Evolutionary conservation across 257 asterid species (phyloP).

Genomic region (Thymus mandschuricus): DNA sequence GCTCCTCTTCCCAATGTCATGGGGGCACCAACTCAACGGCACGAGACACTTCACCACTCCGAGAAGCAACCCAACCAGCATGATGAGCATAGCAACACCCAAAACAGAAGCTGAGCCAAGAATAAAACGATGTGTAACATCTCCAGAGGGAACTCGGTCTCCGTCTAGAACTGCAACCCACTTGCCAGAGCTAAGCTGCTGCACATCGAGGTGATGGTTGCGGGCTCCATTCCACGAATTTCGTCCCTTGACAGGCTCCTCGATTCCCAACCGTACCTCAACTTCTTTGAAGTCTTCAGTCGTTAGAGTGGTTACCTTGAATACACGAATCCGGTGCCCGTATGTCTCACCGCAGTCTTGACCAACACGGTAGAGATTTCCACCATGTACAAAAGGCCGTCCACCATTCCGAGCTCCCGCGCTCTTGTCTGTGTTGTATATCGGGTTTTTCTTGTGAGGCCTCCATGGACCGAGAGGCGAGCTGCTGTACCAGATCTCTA

Average conservation of each 20-base stretch:
- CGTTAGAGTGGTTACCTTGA: constrained; percentile 64
- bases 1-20: constrained; percentile 76
- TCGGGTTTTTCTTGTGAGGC: constrained; percentile 82
- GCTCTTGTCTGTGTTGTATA: constrained; percentile 74
- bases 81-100: constrained; percentile 54
- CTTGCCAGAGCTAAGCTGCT: constrained; percentile 76
- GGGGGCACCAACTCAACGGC: constrained; percentile 94
- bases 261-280: constrained; percentile 63
- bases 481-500: constrained; percentile 82
- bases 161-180: constrained; percentile 92
- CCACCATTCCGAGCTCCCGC: constrained; percentile 96
- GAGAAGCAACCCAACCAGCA: constrained; percentile 70
- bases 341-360: constrained; percentile 92
- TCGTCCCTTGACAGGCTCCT: constrained; percentile 65
- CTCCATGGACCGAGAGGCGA: constrained; percentile 92
- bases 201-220: constrained; percentile 83
- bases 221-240: constrained; percentile 97
- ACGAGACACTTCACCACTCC: constrained; percentile 76
- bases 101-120: constrained; percentile 63
- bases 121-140: constrained; percentile 55
- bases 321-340: constrained; percentile 67
- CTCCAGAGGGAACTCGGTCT: constrained; percentile 89
- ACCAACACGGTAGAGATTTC: constrained; percentile 77
- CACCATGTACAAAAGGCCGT: constrained; percentile 71
- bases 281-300: constrained; percentile 70